These are phyloP conservation scores for Fomitopsis palustris DNA, from an alignment of 1,284 basidiomycete species.

Conservation along the genomic window DNA sequence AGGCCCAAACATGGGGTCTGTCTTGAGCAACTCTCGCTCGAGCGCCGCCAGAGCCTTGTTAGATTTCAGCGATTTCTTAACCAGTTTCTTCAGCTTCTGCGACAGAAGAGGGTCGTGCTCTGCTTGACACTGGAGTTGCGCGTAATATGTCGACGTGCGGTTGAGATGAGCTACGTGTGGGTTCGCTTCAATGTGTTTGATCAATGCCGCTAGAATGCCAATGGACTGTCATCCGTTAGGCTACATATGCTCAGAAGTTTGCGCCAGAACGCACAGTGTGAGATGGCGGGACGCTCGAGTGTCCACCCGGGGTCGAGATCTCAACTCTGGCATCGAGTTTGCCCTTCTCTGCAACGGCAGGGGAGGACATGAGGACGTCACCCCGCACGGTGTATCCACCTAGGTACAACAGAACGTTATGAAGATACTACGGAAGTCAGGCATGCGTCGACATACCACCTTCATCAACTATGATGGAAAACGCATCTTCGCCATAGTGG, in stretches of 20 bases:
- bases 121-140: conserved; percentile 35
- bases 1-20: conserved; percentile 26
- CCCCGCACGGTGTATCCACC: conserved; percentile 30
- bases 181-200: conserved; percentile 49
- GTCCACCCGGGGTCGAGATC: conserved; percentile 61
- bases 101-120: conserved; percentile 43
- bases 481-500: conserved; percentile 49
- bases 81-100: conserved; percentile 30
- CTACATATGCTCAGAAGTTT: neutral
- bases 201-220: conserved; percentile 48
- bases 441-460: conserved; percentile 30
- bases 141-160: conserved; percentile 25
- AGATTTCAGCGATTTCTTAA: conserved; percentile 34
- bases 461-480: conserved; percentile 55
- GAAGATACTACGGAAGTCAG: neutral
- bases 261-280: conserved; percentile 41
- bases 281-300: conserved; percentile 58
- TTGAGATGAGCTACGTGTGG: conserved; percentile 37
- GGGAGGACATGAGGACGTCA: conserved; percentile 41
- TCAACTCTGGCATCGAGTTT: conserved; percentile 50
- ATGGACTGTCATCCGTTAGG: conserved; percentile 37
- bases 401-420: conserved; percentile 11
- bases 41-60: conserved; percentile 40
- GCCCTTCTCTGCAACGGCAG: conserved; percentile 65
- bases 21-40: conserved; percentile 32